Conservation (phyloP, 768 basidiomycete genomes). For the Suillus variegatus region DNA sequence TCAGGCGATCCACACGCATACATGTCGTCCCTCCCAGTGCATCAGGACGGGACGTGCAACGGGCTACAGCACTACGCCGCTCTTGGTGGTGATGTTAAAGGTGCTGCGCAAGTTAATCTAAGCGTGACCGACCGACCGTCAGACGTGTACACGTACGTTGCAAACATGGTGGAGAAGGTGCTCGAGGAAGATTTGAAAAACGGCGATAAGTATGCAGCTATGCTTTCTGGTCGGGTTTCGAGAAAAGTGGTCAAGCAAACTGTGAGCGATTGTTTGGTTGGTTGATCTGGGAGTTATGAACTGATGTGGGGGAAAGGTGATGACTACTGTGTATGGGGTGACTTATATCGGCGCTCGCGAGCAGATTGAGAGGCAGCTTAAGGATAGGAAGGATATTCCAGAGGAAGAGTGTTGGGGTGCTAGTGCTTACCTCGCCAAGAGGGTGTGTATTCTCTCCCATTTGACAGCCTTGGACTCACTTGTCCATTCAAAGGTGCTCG, state of each 20-base stretch:
- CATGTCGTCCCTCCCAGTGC: conserved; percentile 79
- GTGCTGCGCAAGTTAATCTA: conserved; percentile 93
- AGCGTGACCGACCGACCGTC: conserved; percentile 81
- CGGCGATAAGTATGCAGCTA: conserved; percentile 53
- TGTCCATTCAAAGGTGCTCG: conserved; percentile 51
- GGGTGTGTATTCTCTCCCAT: conserved; percentile 39
- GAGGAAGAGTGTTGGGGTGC: conserved; percentile 73
- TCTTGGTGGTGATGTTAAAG: conserved; percentile 86
- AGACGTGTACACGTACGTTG: conserved; percentile 94
- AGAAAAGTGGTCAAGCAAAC: conserved; percentile 99
- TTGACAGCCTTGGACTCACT: background rate
- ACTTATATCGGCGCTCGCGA: conserved; percentile 94
- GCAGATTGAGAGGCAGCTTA: conserved; percentile 90
- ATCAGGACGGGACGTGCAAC: conserved; percentile 98
- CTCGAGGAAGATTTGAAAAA: conserved; percentile 57
- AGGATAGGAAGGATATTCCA: conserved; percentile 70
- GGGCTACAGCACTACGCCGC: conserved; percentile 99
- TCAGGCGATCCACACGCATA: conserved; percentile 60
- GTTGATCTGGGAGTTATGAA: background rate
- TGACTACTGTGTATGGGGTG: conserved; percentile 99
- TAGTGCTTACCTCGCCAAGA: conserved; percentile 79
- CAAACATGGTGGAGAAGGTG: conserved; percentile 75
- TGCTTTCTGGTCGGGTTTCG: conserved; percentile 77
- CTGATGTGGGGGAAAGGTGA: conserved; percentile 54
- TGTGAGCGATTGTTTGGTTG: conserved; percentile 40